phyloP scores from a whole-genome alignment of 1,284 basidiomycete genomes.

The Lentinula novae-zelandiae region DNA sequence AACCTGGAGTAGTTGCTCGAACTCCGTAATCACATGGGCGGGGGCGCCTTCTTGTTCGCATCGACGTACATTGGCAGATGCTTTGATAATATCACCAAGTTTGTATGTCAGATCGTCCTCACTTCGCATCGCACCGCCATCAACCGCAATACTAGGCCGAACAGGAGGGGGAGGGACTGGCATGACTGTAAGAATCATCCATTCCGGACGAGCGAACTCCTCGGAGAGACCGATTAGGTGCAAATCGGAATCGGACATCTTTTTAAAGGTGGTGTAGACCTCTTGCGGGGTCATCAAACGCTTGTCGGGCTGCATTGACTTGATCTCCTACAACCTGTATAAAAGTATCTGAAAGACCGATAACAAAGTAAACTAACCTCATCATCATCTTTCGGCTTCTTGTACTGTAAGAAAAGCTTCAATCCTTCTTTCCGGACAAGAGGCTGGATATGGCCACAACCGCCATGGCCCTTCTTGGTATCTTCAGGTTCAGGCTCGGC shows the following conservation, averaged over 20 bases:
- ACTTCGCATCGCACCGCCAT: conserved; percentile 93
- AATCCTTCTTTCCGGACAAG: conserved; percentile 92
- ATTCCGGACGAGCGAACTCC: conserved; percentile 95
- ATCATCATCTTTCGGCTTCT: conserved; percentile 89
- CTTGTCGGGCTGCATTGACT: conserved; percentile 88
- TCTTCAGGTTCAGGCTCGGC: conserved; percentile 73
- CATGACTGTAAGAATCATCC: conserved; percentile 99
- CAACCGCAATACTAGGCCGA: conserved; percentile 94
- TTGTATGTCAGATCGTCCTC: conserved; percentile 99
- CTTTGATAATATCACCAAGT: conserved; percentile 95
- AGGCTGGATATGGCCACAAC: conserved; percentile 94
- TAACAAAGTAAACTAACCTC: conserved; percentile 55
- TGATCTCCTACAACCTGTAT: conserved; percentile 59
- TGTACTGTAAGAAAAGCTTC: conserved; percentile 96
- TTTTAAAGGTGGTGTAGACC: conserved; percentile 89
- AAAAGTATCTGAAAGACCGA: conserved; percentile 13
- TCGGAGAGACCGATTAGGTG: conserved; percentile 90
- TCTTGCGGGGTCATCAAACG: conserved; percentile 85
- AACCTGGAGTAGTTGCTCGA: conserved; percentile 93
- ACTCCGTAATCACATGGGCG: conserved; percentile 93
- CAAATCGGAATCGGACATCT: conserved; percentile 91
- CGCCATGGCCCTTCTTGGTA: conserved; percentile 86
- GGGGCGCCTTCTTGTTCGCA: conserved; percentile 98
- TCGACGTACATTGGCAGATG: conserved; percentile 87
- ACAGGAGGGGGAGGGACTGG: conserved; percentile 98